Percentiles rank a stretch among this genome's conserved stretches.
Evolutionary conservation across 345 rosid species (phyloP).

Genomic region (Clarkia xantiana): DNA sequence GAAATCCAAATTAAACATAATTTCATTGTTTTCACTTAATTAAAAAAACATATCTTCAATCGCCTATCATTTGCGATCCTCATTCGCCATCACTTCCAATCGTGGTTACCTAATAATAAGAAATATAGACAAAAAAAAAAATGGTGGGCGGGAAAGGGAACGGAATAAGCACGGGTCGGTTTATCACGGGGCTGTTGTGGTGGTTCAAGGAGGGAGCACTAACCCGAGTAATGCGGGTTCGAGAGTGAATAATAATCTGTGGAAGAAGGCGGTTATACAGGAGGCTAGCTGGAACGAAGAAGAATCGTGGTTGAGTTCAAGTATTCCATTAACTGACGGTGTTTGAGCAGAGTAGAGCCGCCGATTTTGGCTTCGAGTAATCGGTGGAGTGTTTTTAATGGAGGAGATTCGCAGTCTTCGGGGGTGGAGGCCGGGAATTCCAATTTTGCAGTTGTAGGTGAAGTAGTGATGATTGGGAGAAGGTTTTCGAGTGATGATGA

Average conservation of each 20-base stretch:
- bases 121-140: too few relatives aligned
- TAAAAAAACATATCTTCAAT: too few relatives aligned
- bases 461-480: slow-evolving; percentile 82
- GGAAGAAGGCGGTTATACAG: slow-evolving; percentile 77
- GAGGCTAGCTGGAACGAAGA: slow-evolving; percentile 39
- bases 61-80: too few relatives aligned
- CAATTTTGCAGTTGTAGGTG: slow-evolving; percentile 13
- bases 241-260: slow-evolving; percentile 43
- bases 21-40: too few relatives aligned
- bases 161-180: too few relatives aligned
- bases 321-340: slow-evolving; percentile 30
- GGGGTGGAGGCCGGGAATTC: slow-evolving; percentile 22
- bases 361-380: slow-evolving; percentile 42
- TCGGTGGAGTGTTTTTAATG: slow-evolving; percentile 56
- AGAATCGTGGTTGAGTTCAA: slow-evolving; percentile 60
- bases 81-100: too few relatives aligned
- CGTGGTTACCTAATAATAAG: too few relatives aligned
- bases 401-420: slow-evolving; percentile 4
- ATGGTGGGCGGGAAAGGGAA: too few relatives aligned
- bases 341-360: slow-evolving; percentile 37
- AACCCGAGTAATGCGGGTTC: background rate
- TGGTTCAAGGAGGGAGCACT: slow-evolving; percentile 21
- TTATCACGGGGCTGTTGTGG: slow-evolving; percentile 21
- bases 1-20: too few relatives aligned
- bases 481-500: slow-evolving; percentile 43